Evolutionary conservation across 192 early-diverging fungal genomes (phyloP), one percentile per base, ranked within the genome.

Genomic region (Podila verticillata): DNA sequence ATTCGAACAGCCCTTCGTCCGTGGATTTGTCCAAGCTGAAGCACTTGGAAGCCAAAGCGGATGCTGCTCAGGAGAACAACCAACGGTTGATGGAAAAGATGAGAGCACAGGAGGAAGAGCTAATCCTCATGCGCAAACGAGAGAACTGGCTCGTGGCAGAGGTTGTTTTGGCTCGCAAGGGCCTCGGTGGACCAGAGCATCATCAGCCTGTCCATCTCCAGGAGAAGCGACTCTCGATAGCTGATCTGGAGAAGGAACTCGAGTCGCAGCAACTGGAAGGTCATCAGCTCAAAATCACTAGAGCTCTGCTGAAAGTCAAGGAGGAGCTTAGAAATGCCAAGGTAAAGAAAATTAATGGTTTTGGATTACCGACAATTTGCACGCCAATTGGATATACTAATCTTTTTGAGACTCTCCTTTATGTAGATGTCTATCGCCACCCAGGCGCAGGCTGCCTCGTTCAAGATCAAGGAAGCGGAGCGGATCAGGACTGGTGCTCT

Each of bases 401-500:
- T 34, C 32, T 65, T 34, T 22, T 13, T 34, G 10, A 49, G 51
- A 13, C 19, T 19, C 29, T 8, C 19, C 31, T 31, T 61, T 3
- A 29, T 36, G 0, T 66, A 73, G 68, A 68, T 73, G 47, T 83
- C 66, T 26, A 84, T 90, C 62, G 83, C 69, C 4, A 82, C 79
- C 17, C 85, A 88, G 48, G 70, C 83, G 5, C 84, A 90, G 66
- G 66, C 81, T 6, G 74, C 87, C 9, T 84, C 84, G 7, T 64
- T 82, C 56, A 87, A 83, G 66, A 73, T 90, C 20, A 78, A 74
- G 15, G 83, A 85, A 32, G 83, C 87, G 10, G 87, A 90, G 34
- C 77, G 82, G 24, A 82, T 86, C 36, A 68, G 86, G 20, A 84
- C 84, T 5, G 89, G 85, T 7, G 89, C 89, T 7, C 62, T 90